Base-by-base conservation (phyloP, 2,329 filamentous ascomycete genomes). In the Fusarium odoratissimum region DNA sequence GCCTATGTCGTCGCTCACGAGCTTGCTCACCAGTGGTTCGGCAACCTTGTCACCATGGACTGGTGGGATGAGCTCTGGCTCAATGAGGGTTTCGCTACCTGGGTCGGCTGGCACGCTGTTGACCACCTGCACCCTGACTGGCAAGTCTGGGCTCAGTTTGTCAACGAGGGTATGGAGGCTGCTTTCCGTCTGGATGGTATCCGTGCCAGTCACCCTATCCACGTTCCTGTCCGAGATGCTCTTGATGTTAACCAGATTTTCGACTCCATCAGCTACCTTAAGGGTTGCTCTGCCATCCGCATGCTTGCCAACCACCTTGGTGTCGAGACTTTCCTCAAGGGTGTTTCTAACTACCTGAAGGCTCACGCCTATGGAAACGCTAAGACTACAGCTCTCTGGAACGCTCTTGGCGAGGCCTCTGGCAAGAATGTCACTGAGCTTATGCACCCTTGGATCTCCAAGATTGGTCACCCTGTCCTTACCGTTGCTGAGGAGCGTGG, bases 1-100 rank as follows among this genome's bases (percentile, higher is more conserved):
- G 96, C 96, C 37, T 98, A 99, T 78, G 95, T 98, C 63, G 95
- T 98, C 56, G 95, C 96, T n/a, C 96, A 99, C 83, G 96, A 99
- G 82, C 88, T 99, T 70, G 96, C 95, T 62, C 95, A 97, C 80
- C 95, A 97, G 84, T 97, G 95, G 95, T 97, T 97, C 77, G 95
- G 95, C 41, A 97, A 97, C 81, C 88, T 97, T 16, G 95, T 97
- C 46, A 97, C 95, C 10, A 97, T 97, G 95, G 94, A 97, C 81
- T 97, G 95, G 94, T 96, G 93, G 94, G 94, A 92, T 79, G 93
- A 97, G 84, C 88, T 96, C 44, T 97, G 95, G 95, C 88, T 97
- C 58, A 97, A 97, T 79, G 95, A 98, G 83, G 95, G 95, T 17
- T 99, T 99, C 80, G 96, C 96, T 45, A 99, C 96, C 6, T 98